Evolutionary conservation across 192 early-diverging fungal genomes (phyloP).

Genomic region (Dispira parvispora): DNA sequence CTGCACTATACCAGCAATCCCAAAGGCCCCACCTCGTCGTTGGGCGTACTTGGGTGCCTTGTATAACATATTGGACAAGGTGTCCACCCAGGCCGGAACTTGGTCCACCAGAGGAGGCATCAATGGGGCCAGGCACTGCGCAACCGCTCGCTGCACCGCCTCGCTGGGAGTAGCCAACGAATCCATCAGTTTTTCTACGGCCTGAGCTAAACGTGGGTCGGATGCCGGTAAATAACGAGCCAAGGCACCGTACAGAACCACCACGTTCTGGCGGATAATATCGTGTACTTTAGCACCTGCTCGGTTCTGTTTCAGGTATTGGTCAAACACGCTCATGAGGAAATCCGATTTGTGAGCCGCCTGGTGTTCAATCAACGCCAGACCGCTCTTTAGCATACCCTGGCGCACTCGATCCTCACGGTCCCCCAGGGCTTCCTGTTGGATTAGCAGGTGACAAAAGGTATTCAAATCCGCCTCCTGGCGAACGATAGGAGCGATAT

Average conservation of each 20-base stretch:
- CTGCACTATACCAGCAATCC: conserved; percentile 84
- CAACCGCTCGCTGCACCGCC: conserved; percentile 82
- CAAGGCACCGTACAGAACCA: conserved; percentile 80
- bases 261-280: conserved; percentile 75
- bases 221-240: conserved; percentile 68
- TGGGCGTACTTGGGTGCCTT: conserved; percentile 61
- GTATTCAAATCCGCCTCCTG: conserved; percentile 28
- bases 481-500: conserved; percentile 42
- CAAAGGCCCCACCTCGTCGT: conserved; percentile 88
- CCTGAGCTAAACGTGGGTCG: conserved; percentile 55
- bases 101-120: conserved; percentile 40
- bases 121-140: conserved; percentile 84
- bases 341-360: conserved; percentile 46
- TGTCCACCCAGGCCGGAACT: conserved; percentile 37
- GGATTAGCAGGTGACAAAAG: conserved; percentile 65
- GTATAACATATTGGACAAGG: conserved; percentile 52
- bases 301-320: conserved; percentile 46
- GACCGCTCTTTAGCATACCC: conserved; percentile 72
- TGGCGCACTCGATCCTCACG: conserved; percentile 56
- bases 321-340: conserved; percentile 63
- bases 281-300: conserved; percentile 44
- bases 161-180: conserved; percentile 89
- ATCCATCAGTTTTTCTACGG: conserved; percentile 74
- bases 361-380: conserved; percentile 53
- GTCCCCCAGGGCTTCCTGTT: conserved; percentile 75